phyloP scores from a whole-genome alignment of 2,329 filamentous ascomycete species.

The Fusarium sp. region DNA sequence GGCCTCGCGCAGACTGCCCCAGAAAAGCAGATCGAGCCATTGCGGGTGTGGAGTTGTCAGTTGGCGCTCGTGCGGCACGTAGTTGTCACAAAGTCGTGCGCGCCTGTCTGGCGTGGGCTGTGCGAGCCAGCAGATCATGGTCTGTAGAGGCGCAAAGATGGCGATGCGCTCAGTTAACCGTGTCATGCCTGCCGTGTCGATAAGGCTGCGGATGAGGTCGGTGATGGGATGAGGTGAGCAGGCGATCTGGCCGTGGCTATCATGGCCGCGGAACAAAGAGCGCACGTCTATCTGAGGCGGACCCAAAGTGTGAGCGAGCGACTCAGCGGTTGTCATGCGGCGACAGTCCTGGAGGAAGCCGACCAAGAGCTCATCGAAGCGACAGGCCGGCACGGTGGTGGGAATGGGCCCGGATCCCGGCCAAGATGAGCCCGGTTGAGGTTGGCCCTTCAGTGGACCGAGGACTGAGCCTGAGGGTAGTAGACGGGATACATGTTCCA shows the following conservation, averaged over 20 bases:
- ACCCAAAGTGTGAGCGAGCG: slow-evolving; percentile 50
- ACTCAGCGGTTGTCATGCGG: slow-evolving; percentile 48
- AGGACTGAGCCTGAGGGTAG: slow-evolving; percentile 52
- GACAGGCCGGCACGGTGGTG: slow-evolving; percentile 49
- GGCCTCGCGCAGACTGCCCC: slow-evolving; percentile 53
- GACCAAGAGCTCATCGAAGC: slow-evolving; percentile 53
- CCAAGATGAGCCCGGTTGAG: slow-evolving; percentile 46
- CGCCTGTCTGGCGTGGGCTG: slow-evolving; percentile 52
- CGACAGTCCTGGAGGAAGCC: slow-evolving; percentile 55
- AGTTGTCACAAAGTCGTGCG: slow-evolving; percentile 37
- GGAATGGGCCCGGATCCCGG: slow-evolving; percentile 53
- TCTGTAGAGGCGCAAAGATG: slow-evolving; percentile 51
- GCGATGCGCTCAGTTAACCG: slow-evolving; percentile 52
- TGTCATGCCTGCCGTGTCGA: slow-evolving; percentile 48
- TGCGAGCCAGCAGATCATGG: slow-evolving; percentile 49
- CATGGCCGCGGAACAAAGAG: slow-evolving; percentile 50
- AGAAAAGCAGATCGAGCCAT: slow-evolving; percentile 54
- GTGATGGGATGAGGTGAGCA: slow-evolving; percentile 50
- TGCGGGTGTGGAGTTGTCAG: slow-evolving; percentile 48
- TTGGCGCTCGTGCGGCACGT: slow-evolving; percentile 49
- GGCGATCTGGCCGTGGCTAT: slow-evolving; percentile 37
- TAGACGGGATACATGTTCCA: slow-evolving; percentile 55
- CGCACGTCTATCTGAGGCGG: slow-evolving; percentile 53
- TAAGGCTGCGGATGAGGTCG: slow-evolving; percentile 50
- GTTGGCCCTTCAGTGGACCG: slow-evolving; percentile 51